Evolutionary conservation across 2,329 filamentous ascomycete species (phyloP).

Genomic region (Aspergillus tubingensis): DNA sequence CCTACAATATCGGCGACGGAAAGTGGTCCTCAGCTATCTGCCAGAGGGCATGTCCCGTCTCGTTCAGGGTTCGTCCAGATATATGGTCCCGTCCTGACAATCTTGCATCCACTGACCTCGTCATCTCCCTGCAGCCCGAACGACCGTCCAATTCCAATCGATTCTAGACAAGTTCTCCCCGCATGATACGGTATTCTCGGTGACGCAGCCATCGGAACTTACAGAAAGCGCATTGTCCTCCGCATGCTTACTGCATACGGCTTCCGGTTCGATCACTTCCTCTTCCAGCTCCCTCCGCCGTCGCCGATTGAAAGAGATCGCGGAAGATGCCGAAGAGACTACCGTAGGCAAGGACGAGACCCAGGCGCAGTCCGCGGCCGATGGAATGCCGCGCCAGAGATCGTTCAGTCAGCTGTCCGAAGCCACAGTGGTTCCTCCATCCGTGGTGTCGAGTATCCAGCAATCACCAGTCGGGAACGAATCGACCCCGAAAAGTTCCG

Average conservation of each 20-base stretch:
- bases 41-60: slow-evolving; percentile 88
- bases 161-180: slow-evolving; percentile 71
- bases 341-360: slow-evolving; percentile 58
- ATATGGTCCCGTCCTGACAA: too few relatives aligned
- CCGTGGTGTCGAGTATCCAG: slow-evolving; percentile 19
- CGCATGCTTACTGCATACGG: slow-evolving; percentile 85
- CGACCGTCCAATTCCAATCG: slow-evolving; percentile 68
- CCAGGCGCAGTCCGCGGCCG: slow-evolving; percentile 25
- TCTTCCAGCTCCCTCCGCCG: slow-evolving; percentile 77
- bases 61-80: slow-evolving; percentile 69
- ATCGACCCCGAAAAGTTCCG: slow-evolving; percentile 13
- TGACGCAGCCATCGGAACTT: slow-evolving; percentile 73
- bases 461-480: slow-evolving; percentile 21
- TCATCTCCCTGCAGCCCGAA: slow-evolving; percentile 64
- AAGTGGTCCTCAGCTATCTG: slow-evolving; percentile 88
- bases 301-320: slow-evolving; percentile 83
- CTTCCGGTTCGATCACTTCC: slow-evolving; percentile 81
- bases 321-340: slow-evolving; percentile 87
- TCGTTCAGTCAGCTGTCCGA: slow-evolving; percentile 38
- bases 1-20: slow-evolving; percentile 83
- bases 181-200: slow-evolving; percentile 80
- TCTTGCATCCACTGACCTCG: slow-evolving; percentile 7
- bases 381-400: slow-evolving; percentile 22
- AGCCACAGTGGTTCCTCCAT: slow-evolving; percentile 36
- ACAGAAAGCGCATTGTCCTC: slow-evolving; percentile 85